A percentile compares a stretch with the other conserved stretches of the same genome.
phyloP scores from a whole-genome alignment of 192 early-diverging fungal species.

The Kickxella alabastrina region DNA sequence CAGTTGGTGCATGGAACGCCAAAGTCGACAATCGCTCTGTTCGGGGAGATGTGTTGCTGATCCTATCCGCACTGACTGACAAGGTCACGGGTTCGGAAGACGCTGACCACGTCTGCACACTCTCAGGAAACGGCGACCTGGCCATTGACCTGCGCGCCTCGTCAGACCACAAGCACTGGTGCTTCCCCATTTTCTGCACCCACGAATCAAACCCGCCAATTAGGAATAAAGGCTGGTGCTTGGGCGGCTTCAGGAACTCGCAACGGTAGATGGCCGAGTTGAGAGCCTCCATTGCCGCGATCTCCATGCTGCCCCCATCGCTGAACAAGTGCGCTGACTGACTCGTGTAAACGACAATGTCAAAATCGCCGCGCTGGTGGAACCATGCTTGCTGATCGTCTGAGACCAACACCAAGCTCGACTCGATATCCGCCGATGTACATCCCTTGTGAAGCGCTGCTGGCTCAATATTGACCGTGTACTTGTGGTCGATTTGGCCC shows the following conservation, averaged over 20 bases:
- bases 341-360: conserved; percentile 72
- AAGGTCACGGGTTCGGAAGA: too few relatives aligned
- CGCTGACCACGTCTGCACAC: not conserved
- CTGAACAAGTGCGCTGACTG: conserved; percentile 52
- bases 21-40: conserved; percentile 4
- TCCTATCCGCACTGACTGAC: too few relatives aligned
- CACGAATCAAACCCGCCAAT: conserved; percentile 80
- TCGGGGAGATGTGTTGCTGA: not conserved
- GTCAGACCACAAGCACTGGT: conserved; percentile 29
- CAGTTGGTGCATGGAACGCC: conserved; percentile 19
- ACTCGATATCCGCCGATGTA: conserved; percentile 52
- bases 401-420: conserved; percentile 56
- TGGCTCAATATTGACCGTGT: conserved; percentile 76
- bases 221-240: conserved; percentile 63
- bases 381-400: conserved; percentile 65
- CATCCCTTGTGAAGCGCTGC: conserved; percentile 57
- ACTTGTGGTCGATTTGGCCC: conserved; percentile 64
- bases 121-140: not conserved
- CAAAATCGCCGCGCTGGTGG: conserved; percentile 58
- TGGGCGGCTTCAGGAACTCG: conserved; percentile 54
- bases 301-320: conserved; percentile 17
- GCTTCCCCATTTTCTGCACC: conserved; percentile 51
- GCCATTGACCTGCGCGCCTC: conserved; percentile 9
- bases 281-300: conserved; percentile 39
- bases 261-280: conserved; percentile 60